Evolutionary conservation across 2,329 filamentous ascomycete species (phyloP), one percentile per base, ranked within the genome.

Genomic region (Diaporthe nobilis): DNA sequence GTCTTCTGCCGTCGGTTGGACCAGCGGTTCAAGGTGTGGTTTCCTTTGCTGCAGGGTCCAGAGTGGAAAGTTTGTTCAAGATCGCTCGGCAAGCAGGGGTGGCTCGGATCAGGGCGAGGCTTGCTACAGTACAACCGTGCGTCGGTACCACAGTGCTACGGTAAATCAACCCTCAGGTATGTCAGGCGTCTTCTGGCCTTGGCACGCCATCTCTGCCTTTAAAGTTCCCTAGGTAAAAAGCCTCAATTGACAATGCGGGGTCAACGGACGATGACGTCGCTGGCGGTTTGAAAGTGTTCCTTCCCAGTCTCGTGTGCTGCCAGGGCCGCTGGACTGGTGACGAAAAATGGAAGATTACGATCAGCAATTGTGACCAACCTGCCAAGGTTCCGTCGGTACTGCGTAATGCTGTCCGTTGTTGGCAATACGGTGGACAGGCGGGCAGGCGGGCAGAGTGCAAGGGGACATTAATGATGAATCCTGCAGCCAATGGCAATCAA

Each of bases 81-180:
- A 68, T 68, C 31, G 44, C 31, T 68, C 63, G 63, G 44, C 63
- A 68, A 39, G 44, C 63, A 68, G 63, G 63, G 63, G 47, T 68
- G 28, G 63, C 63, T 68, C 63, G 63, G 63, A 68, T 37, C 63
- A 68, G 31, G 44, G 22, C 63, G 44, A 68, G 61, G 60, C 58
- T 28, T 12, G 37, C 58, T 10, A 42, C 22, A 10, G 25, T 3
- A 20, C 57, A 9, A n/a, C 57, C 10, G 31, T 12, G 39, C 49
- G n/a, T 53, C 22, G 47, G 49, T 31, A 55, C 25, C 49, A 55
- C 51, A 10, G 25, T 20, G 15, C 28, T 8, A 31, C 28, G 53
- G 13, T 57, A 20, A 20, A 49, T 49, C 44, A 31, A 22, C 34
- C 12, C 10, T 61, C n/a, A 25, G 25, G 3, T n/a, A 51, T 67